Base-by-base conservation (phyloP, 306 rosid species). In the Cucurbita moschata region DNA sequence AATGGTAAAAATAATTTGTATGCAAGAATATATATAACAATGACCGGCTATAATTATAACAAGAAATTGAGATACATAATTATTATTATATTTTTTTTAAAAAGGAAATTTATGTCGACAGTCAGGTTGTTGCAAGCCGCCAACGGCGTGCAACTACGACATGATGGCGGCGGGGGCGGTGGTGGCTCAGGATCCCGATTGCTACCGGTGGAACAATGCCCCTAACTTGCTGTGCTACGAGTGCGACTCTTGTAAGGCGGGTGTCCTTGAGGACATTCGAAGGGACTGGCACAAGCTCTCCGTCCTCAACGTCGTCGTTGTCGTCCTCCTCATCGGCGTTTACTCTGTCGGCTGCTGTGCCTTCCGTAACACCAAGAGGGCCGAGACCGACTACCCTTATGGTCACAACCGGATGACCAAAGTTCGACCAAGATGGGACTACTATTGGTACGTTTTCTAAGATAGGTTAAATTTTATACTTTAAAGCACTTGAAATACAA, bases 111-210 rank as follows among this genome's bases (percentile, higher is more conserved):
- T 62, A 19, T 65, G 52, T 65, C 8, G 75, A 73, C 80, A 93
- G 97, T 94, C 98, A 2, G 97, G 98, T 18, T 94, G 98, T 60
- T 94, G 98, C 75, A 94, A 94, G 58, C 97, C 97, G 26, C 97
- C 97, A 44, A 94, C 98, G 0, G 63, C 86, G 0, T 90, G 98
- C 81, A 87, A 70, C 42, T 93, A 65, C 10, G 71, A 90, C 89
- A 80, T 71, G 84, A 47, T 59, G 39, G 38, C 62, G 69, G 43
- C 23, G 1, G 77, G 75, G 26, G 38, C 77, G 11, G 63, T 80
- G 76, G 81, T 69, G 58, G 62, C 43, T 4, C 96, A 90, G 75
- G 97, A 94, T 38, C 82, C 88, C 0, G 98, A 94, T 63, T 94
- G 98, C 80, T 87, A 83, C 70, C 68, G 82, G 37, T 94, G 98